Evolutionary conservation across 2,329 filamentous ascomycete genomes (phyloP).

Genomic region (Fusarium sp.): DNA sequence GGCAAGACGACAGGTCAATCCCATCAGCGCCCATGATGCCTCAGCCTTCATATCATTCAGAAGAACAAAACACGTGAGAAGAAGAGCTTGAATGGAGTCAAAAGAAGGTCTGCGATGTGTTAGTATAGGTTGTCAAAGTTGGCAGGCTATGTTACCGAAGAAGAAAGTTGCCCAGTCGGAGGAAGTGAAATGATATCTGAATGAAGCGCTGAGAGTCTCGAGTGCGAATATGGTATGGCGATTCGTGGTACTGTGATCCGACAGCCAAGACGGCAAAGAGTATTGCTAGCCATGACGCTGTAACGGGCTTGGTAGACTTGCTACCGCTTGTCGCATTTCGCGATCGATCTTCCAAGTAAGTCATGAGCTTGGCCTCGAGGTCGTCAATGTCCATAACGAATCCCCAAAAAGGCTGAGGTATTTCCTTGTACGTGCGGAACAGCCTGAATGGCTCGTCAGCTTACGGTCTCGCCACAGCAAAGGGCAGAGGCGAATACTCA

Average conservation of each 20-base stretch:
- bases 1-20: slow-evolving; percentile 71
- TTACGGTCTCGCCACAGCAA: not conserved
- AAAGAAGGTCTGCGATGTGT: slow-evolving; percentile 62
- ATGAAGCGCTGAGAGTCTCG: slow-evolving; percentile 68
- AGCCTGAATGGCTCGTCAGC: slow-evolving; percentile 53
- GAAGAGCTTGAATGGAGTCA: slow-evolving; percentile 71
- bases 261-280: slow-evolving; percentile 72
- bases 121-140: not conserved
- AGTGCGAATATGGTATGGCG: slow-evolving; percentile 68
- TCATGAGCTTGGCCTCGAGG: slow-evolving; percentile 70
- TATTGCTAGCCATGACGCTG: slow-evolving; percentile 72
- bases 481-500: slow-evolving; percentile 48
- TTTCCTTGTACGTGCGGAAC: slow-evolving; percentile 73
- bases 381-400: slow-evolving; percentile 74
- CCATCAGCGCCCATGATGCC: slow-evolving; percentile 72
- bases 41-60: slow-evolving; percentile 77
- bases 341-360: slow-evolving; percentile 71
- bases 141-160: slow-evolving; percentile 54
- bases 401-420: slow-evolving; percentile 74
- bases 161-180: slow-evolving; percentile 70
- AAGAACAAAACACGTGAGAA: slow-evolving; percentile 70
- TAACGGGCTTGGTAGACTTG: slow-evolving; percentile 61
- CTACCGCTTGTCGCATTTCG: slow-evolving; percentile 60
- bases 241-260: slow-evolving; percentile 73
- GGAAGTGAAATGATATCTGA: slow-evolving; percentile 72